Evolutionary conservation across 495 filamentous ascomycete genomes (phyloP).

Genomic region (Penicillium arizonense): DNA sequence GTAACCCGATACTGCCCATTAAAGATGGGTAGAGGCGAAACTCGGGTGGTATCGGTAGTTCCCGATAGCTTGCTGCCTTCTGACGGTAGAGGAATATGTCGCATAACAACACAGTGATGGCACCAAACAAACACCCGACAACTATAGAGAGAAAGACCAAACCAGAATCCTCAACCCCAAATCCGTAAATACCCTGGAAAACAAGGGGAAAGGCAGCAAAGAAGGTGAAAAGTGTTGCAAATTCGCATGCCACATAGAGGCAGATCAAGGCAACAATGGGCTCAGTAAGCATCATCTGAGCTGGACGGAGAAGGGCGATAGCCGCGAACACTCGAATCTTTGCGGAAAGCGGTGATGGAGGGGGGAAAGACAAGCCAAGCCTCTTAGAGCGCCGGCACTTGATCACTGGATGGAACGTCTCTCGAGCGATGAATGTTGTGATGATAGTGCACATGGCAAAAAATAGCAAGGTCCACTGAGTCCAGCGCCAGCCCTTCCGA

Average conservation of each 20-base stretch:
- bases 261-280: conserved; percentile 62
- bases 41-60: conserved; percentile 45
- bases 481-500: conserved; percentile 62
- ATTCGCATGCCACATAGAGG: conserved; percentile 62
- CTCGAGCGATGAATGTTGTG: conserved; percentile 28
- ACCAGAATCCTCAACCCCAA: conserved; percentile 48
- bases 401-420: conserved; percentile 66
- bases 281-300: conserved; percentile 63
- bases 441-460: conserved; percentile 41
- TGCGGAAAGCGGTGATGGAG: conserved; percentile 26
- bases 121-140: conserved; percentile 52
- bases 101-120: conserved; percentile 43
- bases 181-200: conserved; percentile 50
- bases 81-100: conserved; percentile 31
- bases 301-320: conserved; percentile 56
- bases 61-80: conserved; percentile 26
- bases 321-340: conserved; percentile 50
- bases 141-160: conserved; percentile 59
- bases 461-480: conserved; percentile 54
- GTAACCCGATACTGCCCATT: conserved; percentile 55
- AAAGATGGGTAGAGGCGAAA: conserved; percentile 58
- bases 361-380: conserved; percentile 35
- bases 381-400: conserved; percentile 47
- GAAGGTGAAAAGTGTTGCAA: conserved; percentile 63
- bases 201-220: conserved; percentile 62